Percentiles rank a stretch among this genome's conserved stretches.
phyloP scores from a whole-genome alignment of 345 rosid species.

The Populus euphratica region DNA sequence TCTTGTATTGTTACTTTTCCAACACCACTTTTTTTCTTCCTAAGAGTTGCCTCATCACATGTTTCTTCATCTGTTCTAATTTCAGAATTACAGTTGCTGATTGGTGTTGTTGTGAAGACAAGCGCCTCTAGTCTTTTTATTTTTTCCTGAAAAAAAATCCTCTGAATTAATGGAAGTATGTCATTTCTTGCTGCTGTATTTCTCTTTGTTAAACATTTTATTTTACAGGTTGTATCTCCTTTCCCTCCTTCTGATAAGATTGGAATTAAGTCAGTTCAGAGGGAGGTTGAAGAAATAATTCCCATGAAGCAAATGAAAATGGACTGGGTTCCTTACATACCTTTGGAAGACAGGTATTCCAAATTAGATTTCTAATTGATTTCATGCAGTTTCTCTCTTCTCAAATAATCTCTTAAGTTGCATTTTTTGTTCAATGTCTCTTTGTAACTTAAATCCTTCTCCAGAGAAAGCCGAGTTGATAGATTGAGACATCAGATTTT shows the following conservation, averaged over 20 bases:
- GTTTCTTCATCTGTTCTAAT: background rate
- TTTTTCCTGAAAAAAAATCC: background rate
- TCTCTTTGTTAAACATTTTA: background rate
- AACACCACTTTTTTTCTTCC: background rate
- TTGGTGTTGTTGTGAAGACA: background rate
- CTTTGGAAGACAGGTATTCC: constrained; percentile 70
- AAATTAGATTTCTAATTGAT: constrained; percentile 1
- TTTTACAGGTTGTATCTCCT: constrained; percentile 73
- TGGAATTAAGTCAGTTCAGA: constrained; percentile 94
- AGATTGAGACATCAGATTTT: constrained; percentile 66
- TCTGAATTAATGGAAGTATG: background rate
- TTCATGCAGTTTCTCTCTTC: constrained; percentile 9
- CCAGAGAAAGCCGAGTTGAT: constrained; percentile 82
- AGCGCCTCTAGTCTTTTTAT: background rate
- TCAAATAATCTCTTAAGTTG: background rate
- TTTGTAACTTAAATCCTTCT: constrained; percentile 19
- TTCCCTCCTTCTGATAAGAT: constrained; percentile 97
- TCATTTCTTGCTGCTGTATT: background rate
- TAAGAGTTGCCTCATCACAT: background rate
- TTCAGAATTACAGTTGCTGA: background rate
- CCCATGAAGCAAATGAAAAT: constrained; percentile 99
- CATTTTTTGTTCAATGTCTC: background rate
- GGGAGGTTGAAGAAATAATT: constrained; percentile 87
- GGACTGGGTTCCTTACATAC: constrained; percentile 97
- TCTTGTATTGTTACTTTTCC: background rate